phyloP scores from a whole-genome alignment of 202 grass and related monocot species.

The Setaria italica region DNA sequence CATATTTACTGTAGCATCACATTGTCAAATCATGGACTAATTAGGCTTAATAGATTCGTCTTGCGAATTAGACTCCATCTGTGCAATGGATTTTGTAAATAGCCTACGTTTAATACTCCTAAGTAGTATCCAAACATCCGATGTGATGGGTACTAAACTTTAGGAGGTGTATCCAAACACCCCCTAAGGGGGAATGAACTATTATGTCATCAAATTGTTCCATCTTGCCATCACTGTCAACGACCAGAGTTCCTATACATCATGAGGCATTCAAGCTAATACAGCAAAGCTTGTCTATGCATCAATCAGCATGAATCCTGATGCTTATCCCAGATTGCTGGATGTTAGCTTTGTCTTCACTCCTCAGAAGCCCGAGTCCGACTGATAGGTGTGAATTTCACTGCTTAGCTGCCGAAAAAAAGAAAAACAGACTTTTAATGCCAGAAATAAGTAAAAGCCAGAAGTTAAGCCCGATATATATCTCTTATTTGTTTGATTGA shows the following conservation, averaged over 20 bases:
- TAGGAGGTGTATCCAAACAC: too few relatives aligned
- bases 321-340: slow-evolving; percentile 29
- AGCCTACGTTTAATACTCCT: too few relatives aligned
- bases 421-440: not conserved
- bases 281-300: not conserved
- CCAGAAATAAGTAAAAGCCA: not conserved
- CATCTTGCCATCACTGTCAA: slow-evolving; percentile 10
- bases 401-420: not conserved
- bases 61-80: too few relatives aligned
- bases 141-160: too few relatives aligned
- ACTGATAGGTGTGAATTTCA: not conserved
- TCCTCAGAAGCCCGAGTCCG: not conserved
- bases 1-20: too few relatives aligned
- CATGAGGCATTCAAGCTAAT: not conserved
- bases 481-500: not conserved
- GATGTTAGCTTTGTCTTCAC: not conserved
- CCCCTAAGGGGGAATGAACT: not conserved
- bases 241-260: slow-evolving; percentile 19
- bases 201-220: slow-evolving; percentile 23
- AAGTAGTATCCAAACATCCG: too few relatives aligned
- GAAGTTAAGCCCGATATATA: not conserved
- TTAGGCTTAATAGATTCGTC: too few relatives aligned
- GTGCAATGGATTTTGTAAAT: too few relatives aligned
- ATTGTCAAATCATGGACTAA: too few relatives aligned
- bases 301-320: not conserved